These are phyloP conservation scores for Lycium barbarum DNA, from an alignment of 257 asterid species.

Conservation along the genomic window DNA sequence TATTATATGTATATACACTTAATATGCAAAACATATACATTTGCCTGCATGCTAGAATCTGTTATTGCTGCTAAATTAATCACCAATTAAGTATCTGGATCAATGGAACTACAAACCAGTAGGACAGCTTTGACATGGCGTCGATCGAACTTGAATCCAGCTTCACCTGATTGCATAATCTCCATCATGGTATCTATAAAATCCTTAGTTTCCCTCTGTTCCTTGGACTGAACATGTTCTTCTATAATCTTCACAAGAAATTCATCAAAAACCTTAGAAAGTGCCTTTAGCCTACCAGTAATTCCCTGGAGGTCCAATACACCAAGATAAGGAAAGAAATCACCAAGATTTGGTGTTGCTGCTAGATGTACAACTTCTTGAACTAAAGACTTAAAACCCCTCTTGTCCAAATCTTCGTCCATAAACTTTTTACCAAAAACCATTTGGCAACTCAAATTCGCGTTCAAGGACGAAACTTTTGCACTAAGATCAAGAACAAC, in stretches of 20 bases:
- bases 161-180: slow-evolving; percentile 35
- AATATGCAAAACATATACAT: too few species aligned
- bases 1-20: too few species aligned
- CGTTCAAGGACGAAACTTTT: slow-evolving; percentile 27
- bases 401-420: slow-evolving; percentile 30
- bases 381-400: slow-evolving; percentile 32
- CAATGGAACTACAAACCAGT: slow-evolving; percentile 31
- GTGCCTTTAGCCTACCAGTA: slow-evolving; percentile 25
- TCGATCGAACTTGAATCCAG: slow-evolving; percentile 31
- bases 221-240: slow-evolving; percentile 19
- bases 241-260: slow-evolving; percentile 36
- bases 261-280: slow-evolving; percentile 27
- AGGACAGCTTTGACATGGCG: slow-evolving; percentile 35
- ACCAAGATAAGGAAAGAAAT: slow-evolving; percentile 37
- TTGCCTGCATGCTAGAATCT: background rate
- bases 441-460: slow-evolving; percentile 38
- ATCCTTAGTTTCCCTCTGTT: slow-evolving; percentile 19
- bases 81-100: background rate
- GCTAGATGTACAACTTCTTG: slow-evolving; percentile 21
- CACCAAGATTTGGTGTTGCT: slow-evolving; percentile 38
- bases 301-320: slow-evolving; percentile 40
- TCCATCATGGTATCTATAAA: slow-evolving; percentile 36
- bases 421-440: slow-evolving; percentile 40
- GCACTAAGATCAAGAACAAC: slow-evolving; percentile 34
- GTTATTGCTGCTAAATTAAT: background rate